These are phyloP conservation scores for Globisporangium ultimum DNA, from an alignment of 352 stramenopile species.

Conservation along the genomic window DNA sequence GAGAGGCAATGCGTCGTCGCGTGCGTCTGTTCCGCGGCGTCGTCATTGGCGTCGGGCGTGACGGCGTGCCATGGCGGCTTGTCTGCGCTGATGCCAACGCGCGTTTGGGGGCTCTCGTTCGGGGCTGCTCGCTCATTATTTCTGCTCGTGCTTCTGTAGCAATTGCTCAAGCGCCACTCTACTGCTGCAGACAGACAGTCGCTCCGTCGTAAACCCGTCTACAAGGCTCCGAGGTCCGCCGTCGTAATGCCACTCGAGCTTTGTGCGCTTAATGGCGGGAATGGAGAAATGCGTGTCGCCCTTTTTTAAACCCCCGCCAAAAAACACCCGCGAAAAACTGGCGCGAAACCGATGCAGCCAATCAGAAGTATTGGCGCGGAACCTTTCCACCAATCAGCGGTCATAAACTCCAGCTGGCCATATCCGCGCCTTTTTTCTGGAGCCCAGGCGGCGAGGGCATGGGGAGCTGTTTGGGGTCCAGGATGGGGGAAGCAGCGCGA, in stretches of 20 bases:
- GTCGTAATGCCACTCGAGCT: background rate
- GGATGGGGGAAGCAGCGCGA: no score
- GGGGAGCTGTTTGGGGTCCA: background rate
- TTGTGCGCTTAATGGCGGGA: background rate
- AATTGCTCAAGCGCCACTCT: no score
- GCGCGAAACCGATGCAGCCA: background rate
- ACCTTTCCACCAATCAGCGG: constrained; percentile 10
- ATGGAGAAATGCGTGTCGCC: background rate
- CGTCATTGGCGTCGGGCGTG: background rate
- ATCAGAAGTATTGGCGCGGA: constrained; percentile 2
- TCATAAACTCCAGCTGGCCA: background rate
- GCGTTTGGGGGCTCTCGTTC: constrained; percentile 12
- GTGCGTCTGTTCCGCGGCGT: background rate
- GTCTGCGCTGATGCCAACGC: background rate
- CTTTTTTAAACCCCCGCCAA: constrained; percentile 9
- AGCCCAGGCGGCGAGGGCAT: no score
- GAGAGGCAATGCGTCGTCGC: constrained; percentile 12
- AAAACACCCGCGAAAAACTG: constrained; percentile 1
- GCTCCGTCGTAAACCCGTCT: background rate
- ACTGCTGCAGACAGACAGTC: background rate
- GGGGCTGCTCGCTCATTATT: constrained; percentile 3
- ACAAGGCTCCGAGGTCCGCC: no score
- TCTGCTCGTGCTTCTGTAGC: no score
- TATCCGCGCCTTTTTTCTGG: constrained; percentile 6
- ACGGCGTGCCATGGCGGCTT: background rate